Conservation (phyloP, 179 eudicot species). For the Beta macrorhiza region DNA sequence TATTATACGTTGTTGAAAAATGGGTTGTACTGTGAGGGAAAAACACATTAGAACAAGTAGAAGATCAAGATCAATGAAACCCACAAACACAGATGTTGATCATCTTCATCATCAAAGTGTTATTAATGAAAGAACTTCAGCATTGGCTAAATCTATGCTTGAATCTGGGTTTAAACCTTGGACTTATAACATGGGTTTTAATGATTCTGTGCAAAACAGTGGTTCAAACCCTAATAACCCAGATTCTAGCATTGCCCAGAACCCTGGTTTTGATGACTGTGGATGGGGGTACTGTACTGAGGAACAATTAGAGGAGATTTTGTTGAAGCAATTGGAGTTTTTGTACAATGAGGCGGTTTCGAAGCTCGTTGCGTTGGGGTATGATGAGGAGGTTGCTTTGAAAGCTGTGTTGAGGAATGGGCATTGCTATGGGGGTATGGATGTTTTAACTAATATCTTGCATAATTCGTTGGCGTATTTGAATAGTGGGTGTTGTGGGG, state of each 20-base stretch:
- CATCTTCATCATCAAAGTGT: slow-evolving; percentile 23
- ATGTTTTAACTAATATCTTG: slow-evolving; percentile 77
- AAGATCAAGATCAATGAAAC: slow-evolving; percentile 54
- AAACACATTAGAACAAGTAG: slow-evolving; percentile 75
- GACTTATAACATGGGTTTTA: slow-evolving; percentile 43
- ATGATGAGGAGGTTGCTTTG: slow-evolving; percentile 76
- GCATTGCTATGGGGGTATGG: slow-evolving; percentile 92
- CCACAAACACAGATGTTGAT: slow-evolving; percentile 36
- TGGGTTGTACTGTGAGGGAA: slow-evolving; percentile 88
- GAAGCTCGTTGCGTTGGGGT: slow-evolving; percentile 69
- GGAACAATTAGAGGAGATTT: slow-evolving; percentile 79
- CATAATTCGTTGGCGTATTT: slow-evolving; percentile 80
- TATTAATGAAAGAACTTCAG: slow-evolving; percentile 22
- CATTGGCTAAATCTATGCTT: slow-evolving; percentile 34
- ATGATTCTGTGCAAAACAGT: slow-evolving; percentile 34
- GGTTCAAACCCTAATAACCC: slow-evolving; percentile 36
- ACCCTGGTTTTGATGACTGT: slow-evolving; percentile 57
- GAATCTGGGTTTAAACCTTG: slow-evolving; percentile 54
- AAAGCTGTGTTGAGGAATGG: slow-evolving; percentile 73
- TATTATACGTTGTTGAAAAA: slow-evolving; percentile 18
- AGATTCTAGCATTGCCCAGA: slow-evolving; percentile 29
- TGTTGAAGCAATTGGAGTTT: slow-evolving; percentile 74
- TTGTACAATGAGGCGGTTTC: slow-evolving; percentile 76
- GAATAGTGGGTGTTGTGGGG: slow-evolving; percentile 46
- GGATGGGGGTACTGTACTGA: slow-evolving; percentile 93